Base-by-base conservation (phyloP, 2,329 filamentous ascomycete genomes). In the Leptographium radiaticola region DNA sequence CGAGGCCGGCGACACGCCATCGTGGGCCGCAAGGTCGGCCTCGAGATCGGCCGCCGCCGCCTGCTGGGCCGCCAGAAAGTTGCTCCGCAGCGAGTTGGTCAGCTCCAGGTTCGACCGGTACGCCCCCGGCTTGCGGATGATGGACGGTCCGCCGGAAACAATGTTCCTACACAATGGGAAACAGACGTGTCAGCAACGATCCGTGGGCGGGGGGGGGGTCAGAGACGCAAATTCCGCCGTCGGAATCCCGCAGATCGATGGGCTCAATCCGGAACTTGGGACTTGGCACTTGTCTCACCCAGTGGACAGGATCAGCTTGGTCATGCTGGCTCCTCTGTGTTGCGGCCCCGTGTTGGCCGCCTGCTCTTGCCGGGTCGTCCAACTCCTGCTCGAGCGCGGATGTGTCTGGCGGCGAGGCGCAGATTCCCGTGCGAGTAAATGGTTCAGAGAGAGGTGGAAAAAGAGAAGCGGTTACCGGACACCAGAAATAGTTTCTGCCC, bases 61-160 rank as follows among this genome's bases (percentile, higher is more conserved):
- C 63, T 84, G 73, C 66, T 89, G 85, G 42, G 86, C 84, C 34
- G 84, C 80, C 52, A 80, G 67, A 67, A 97, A 89, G 69, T 91
- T 95, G 64, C 83, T 81, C 62, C 87, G 86, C 18, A 98, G 79
- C 4, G 89, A 88, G 64, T 89, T 90, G 59, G 89, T 86, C 62
- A 98, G 80, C 70, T 98, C 93, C 62, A 90, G 83, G 67, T 97
- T 97, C 53, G 91, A 96, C 66, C 90, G 89, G 65, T 83, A 83
- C 59, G 81, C 80, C 56, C 83, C 78, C 16, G 84, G 81, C 63
- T 87, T 87, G 58, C 88, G 84, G 67, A 95, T 85, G 58, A 95
- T 84, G 49, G 89, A 88, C 55, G 87, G 86, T 55, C 87, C 87
- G 59, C 81, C 83, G 62, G 84, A 84, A 77, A 95, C 88, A 67